These are phyloP conservation scores for Hypoxylon sp. DNA, from an alignment of 2,329 filamentous ascomycete genomes.

Conservation along the genomic window DNA sequence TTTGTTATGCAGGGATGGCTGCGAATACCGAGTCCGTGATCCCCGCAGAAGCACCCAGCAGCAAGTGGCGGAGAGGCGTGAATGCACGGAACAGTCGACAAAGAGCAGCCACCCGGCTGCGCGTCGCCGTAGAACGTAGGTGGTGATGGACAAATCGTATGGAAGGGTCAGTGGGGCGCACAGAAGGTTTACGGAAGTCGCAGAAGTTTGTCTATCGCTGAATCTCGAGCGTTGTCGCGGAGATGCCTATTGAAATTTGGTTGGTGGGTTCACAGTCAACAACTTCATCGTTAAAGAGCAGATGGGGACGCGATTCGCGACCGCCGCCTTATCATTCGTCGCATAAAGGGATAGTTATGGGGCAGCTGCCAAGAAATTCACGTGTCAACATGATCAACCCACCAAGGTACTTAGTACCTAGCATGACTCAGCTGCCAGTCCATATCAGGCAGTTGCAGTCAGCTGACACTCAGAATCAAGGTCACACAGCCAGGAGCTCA, in stretches of 20 bases:
- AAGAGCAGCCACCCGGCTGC: conserved; percentile 34
- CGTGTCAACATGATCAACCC: conserved; percentile 36
- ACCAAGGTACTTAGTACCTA: neutral
- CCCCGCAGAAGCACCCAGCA: conserved; percentile 27
- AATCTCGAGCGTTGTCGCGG: conserved; percentile 42
- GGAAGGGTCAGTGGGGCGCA: conserved; percentile 16
- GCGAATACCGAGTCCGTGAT: conserved; percentile 20
- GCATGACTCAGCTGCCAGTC: conserved; percentile 12
- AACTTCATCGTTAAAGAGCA: conserved; percentile 35
- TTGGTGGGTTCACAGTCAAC: conserved; percentile 43
- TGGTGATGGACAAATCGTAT: conserved; percentile 8
- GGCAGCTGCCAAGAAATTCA: conserved; percentile 39
- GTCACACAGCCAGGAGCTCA: conserved; percentile 2
- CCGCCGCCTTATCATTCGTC: conserved; percentile 35
- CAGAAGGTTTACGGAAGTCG: conserved; percentile 18
- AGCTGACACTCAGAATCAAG: conserved; percentile 4
- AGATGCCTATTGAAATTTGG: conserved; percentile 38
- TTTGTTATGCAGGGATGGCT: conserved; percentile 33
- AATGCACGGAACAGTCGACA: conserved; percentile 24
- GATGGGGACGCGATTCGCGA: conserved; percentile 45
- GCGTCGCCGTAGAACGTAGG: conserved; percentile 22
- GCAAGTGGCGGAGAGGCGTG: conserved; percentile 27
- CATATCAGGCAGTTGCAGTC: neutral
- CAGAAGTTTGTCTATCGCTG: conserved; percentile 21
- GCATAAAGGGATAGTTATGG: conserved; percentile 28